A percentile compares a stretch with the other conserved stretches of the same genome.
phyloP scores from a whole-genome alignment of 169 alveolate genomes.

The Plasmodium berghei region DNA sequence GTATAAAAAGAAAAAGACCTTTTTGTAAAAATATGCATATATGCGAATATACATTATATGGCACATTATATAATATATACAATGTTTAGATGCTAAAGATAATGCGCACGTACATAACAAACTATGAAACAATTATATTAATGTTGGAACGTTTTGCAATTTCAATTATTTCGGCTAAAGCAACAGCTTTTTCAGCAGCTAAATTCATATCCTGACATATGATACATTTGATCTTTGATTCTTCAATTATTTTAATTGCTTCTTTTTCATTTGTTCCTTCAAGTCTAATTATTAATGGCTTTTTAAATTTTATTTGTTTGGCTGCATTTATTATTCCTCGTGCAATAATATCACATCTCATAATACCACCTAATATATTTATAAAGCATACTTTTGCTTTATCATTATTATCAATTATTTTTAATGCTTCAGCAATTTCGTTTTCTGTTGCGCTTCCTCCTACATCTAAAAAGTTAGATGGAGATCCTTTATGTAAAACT shows the following conservation, averaged over 20 bases:
- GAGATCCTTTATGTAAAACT: conserved; percentile 92
- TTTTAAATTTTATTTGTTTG: conserved; percentile 82
- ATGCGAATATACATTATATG: too few relatives aligned
- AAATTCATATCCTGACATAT: conserved; percentile 90
- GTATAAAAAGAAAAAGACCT: too few relatives aligned
- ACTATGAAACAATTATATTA: neutral
- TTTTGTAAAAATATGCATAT: too few relatives aligned
- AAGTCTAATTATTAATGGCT: conserved; percentile 94
- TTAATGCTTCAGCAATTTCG: conserved; percentile 93
- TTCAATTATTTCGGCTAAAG: conserved; percentile 81
- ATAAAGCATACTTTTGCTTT: conserved; percentile 93
- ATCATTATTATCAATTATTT: conserved; percentile 89
- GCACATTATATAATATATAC: too few relatives aligned
- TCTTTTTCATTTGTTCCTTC: conserved; percentile 95
- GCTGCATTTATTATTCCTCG: conserved; percentile 92
- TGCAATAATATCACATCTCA: conserved; percentile 94
- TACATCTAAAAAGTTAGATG: conserved; percentile 97
- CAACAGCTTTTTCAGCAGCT: conserved; percentile 94
- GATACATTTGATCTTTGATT: conserved; percentile 86
- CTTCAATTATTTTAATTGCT: conserved; percentile 90
- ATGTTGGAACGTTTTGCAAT: conserved; percentile 11
- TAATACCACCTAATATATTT: conserved; percentile 97
- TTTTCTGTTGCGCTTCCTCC: conserved; percentile 96
- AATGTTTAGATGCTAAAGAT: too few relatives aligned
- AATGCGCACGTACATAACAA: neutral